phyloP scores from a whole-genome alignment of 192 early-diverging fungal genomes.

The Gaertneriomyces sp. region DNA sequence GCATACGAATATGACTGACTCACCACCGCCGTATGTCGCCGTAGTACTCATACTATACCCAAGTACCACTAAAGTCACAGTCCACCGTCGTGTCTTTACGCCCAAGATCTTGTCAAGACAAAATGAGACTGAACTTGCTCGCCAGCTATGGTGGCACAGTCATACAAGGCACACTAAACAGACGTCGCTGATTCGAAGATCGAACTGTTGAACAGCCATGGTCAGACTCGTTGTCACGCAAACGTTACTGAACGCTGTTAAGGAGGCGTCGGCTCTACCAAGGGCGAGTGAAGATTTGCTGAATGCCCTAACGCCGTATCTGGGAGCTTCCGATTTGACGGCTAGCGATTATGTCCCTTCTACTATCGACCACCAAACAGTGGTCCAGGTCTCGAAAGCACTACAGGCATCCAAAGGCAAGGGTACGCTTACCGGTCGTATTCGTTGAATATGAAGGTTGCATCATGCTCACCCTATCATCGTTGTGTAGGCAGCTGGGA shows the following conservation, averaged over 20 bases:
- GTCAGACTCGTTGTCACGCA: constrained; percentile 8
- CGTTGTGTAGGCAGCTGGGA: background rate
- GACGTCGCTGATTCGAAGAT: no score
- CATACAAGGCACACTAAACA: no score
- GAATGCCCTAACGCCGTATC: background rate
- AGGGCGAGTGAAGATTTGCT: background rate
- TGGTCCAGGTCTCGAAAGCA: background rate
- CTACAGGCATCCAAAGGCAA: no score
- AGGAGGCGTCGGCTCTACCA: no score
- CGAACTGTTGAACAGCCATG: background rate
- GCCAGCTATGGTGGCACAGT: no score
- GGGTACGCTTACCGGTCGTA: no score
- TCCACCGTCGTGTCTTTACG: no score
- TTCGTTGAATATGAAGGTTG: no score
- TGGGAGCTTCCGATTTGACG: background rate
- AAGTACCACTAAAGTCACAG: no score
- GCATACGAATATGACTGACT: background rate
- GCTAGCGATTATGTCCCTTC: background rate
- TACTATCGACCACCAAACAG: constrained; percentile 3
- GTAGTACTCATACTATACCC: constrained; percentile 4
- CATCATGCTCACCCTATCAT: no score
- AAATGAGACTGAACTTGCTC: no score
- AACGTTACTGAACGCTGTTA: background rate
- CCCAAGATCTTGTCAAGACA: no score
- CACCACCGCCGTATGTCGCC: constrained; percentile 28